Evolutionary conservation across 768 basidiomycete species (phyloP).

Genomic region (Neoboletus brunneissimus): DNA sequence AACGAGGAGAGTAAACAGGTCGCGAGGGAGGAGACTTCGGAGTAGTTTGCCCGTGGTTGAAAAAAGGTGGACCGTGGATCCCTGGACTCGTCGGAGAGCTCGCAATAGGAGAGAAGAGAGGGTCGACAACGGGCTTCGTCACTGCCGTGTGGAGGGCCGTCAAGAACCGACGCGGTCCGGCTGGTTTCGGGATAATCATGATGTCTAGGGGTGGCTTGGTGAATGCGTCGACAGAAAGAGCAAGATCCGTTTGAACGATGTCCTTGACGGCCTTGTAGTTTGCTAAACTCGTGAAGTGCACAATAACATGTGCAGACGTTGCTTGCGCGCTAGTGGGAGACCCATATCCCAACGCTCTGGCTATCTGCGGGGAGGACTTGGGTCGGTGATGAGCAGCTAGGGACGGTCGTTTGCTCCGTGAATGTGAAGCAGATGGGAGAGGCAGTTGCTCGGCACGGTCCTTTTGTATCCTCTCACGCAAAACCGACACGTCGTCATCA

Average conservation of each 20-base stretch:
- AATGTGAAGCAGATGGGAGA: slow-evolving; percentile 38
- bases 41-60: slow-evolving; percentile 28
- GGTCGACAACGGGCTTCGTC: slow-evolving; percentile 83
- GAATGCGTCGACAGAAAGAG: slow-evolving; percentile 44
- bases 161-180: slow-evolving; percentile 89
- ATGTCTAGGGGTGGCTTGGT: slow-evolving; percentile 71
- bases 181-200: slow-evolving; percentile 96
- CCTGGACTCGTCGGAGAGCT: slow-evolving; percentile 86
- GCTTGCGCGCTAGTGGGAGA: slow-evolving; percentile 29
- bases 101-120: slow-evolving; percentile 91
- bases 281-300: slow-evolving; percentile 88
- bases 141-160: slow-evolving; percentile 91
- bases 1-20: slow-evolving; percentile 45
- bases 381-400: slow-evolving; percentile 67
- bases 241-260: slow-evolving; percentile 59
- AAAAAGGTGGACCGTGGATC: slow-evolving; percentile 47
- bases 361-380: slow-evolving; percentile 77
- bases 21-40: slow-evolving; percentile 46
- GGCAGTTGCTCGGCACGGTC: slow-evolving; percentile 53
- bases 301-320: slow-evolving; percentile 44
- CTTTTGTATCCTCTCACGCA: slow-evolving; percentile 71
- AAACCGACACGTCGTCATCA: slow-evolving; percentile 83
- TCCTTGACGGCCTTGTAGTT: slow-evolving; percentile 91
- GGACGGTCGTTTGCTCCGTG: slow-evolving; percentile 61
- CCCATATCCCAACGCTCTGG: slow-evolving; percentile 47